Evolutionary conservation across 768 basidiomycete genomes (phyloP), one percentile per base, ranked within the genome.

Genomic region (Kwoniella mangroviensis): DNA sequence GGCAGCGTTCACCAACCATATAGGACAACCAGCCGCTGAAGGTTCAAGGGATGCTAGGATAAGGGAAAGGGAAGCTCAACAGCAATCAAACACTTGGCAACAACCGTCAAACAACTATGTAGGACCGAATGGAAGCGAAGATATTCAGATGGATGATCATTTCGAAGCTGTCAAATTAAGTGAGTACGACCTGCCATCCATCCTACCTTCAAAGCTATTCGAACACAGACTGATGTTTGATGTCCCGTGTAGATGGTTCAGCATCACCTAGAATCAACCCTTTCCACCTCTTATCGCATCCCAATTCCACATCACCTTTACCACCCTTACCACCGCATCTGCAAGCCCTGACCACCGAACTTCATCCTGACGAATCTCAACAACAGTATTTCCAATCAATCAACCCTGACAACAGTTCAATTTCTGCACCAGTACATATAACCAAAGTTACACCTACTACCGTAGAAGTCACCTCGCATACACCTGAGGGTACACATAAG

Each of bases 231-330:
- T 60, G 12, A 24, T 17, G 0, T 22, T 1, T 13, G 2, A 12
- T 21, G 28, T 19, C 22, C 4, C 26, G 21, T 60, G 6, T n/a
- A 60, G 58, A 60, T 22, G 58, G 42, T n/a, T 49, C 45, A 11
- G 42, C 71, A 52, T 68, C 79, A 21, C 74, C 81, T 1, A 67
- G 63, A 43, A 74, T 82, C 66, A 82, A 82, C 66, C 81, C 81
- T 3, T 82, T 81, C 67, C 80, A 82, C 65, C 70, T 73, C 19
- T 63, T 82, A 1, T 77, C 80, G 2, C 78, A 81, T 43, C 76
- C 78, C 1, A 28, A 72, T 21, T 64, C 63, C 5, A 43, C 63
- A 10, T 74, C 73, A 6, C 52, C 72, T 22, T 55, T 76, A 12
- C 78, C 76, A 13, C 73, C 62, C 51, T 66, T 79, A 22, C 76